Evolutionary conservation across 805 yeast genomes (phyloP).

Genomic region (Saccharomycopsis amapae): DNA sequence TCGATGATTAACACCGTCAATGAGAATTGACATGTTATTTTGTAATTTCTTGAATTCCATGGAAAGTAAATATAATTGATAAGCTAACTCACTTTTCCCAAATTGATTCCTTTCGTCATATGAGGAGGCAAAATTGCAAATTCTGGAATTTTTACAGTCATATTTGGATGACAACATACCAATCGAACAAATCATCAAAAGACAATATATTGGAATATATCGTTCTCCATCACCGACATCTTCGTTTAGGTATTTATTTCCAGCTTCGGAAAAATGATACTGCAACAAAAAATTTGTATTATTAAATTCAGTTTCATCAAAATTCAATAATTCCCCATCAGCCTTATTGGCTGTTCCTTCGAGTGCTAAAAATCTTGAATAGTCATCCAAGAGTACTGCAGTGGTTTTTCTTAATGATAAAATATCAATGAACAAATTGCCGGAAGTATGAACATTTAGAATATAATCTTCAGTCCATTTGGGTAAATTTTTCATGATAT

Average conservation of each 20-base stretch:
- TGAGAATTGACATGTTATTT: not conserved
- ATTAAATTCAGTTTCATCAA: not conserved
- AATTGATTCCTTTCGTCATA: slow-evolving; percentile 7
- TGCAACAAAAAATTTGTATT: not conserved
- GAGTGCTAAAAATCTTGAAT: slow-evolving; percentile 4
- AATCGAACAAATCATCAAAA: slow-evolving; percentile 8
- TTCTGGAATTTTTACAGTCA: slow-evolving; percentile 10
- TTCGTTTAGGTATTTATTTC: not conserved
- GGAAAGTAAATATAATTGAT: slow-evolving; percentile 10
- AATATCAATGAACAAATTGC: slow-evolving; percentile 19
- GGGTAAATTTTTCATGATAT: slow-evolving; percentile 11
- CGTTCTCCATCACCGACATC: not conserved
- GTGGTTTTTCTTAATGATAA: slow-evolving; percentile 8
- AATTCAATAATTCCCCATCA: not conserved
- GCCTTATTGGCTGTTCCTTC: not conserved
- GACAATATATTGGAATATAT: slow-evolving; percentile 9
- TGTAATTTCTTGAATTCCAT: slow-evolving; percentile 1
- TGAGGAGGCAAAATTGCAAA: slow-evolving; percentile 11
- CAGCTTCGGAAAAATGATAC: not conserved
- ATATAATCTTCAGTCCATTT: slow-evolving; percentile 17
- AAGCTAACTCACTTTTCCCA: slow-evolving; percentile 10
- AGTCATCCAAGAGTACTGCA: not conserved
- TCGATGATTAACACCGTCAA: not conserved
- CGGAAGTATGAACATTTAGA: slow-evolving; percentile 19
- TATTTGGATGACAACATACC: slow-evolving; percentile 14